Conservation (phyloP, 176 grass and related monocot species). For the Zoysia pacifica region DNA sequence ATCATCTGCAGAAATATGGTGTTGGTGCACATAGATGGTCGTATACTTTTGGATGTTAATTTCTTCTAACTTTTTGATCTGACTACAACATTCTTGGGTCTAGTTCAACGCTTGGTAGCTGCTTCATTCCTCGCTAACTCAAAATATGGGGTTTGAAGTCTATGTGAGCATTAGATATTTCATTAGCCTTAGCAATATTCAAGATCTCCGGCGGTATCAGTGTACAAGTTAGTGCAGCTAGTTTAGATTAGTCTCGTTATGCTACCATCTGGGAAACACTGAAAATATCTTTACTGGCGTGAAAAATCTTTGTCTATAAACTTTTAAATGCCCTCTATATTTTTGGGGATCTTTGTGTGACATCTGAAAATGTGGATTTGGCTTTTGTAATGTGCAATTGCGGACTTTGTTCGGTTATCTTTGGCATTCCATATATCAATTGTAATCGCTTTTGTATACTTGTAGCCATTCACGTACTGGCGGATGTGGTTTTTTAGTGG, state of each 20-base stretch:
- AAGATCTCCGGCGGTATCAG: neutral
- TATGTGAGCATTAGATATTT: neutral
- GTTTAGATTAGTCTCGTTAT: neutral
- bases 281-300: constrained; percentile 7
- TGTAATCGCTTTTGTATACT: neutral
- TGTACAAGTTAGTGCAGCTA: neutral
- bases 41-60: constrained; percentile 27
- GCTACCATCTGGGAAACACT: neutral
- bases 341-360: neutral
- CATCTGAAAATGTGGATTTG: constrained; percentile 6
- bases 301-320: neutral
- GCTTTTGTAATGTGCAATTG: neutral
- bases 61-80: constrained; percentile 41
- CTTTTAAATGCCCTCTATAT: neutral
- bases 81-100: constrained; percentile 28
- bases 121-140: constrained; percentile 20
- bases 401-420: neutral
- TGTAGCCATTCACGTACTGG: neutral
- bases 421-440: neutral
- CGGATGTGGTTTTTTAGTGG: neutral
- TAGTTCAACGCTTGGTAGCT: neutral
- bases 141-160: constrained; percentile 14
- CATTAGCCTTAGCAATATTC: constrained; percentile 23
- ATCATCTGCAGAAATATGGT: constrained; percentile 16
- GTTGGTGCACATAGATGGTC: constrained; percentile 34